Evolutionary conservation across 352 stramenopile genomes (phyloP), one percentile per base, ranked within the genome.

Genomic region (Phytophthora citrophthora): DNA sequence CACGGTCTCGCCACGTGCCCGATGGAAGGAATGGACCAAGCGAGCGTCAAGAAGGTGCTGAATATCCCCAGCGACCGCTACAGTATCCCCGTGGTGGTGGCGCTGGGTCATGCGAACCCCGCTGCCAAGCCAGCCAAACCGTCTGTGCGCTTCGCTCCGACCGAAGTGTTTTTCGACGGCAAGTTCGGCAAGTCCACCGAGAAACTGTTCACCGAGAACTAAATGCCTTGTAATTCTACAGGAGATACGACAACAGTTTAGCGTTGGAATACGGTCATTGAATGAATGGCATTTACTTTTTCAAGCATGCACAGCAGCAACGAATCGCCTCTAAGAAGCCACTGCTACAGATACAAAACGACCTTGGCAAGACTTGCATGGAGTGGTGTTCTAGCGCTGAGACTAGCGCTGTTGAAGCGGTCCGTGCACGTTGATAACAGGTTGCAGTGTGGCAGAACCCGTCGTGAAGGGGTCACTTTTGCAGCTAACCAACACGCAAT

Each of bases 1-100:
- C 75, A 89, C 46, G 80, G 80, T 0, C 60, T 94, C 13, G 69
- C 62, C 31, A 91, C 81, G 12, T 88, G 81, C 34, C 66, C 76
- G 1, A 93, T 92, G 80, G 86, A 93, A 59, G 83, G 83, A 18
- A 83, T 88, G 44, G 72, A 88, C 27, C 74, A 92, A 54, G 54
- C 50, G 13, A 58, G 68, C 5, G 39, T 92, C 34, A 74, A 74
- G 12, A 60, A 76, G 48, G 69, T 70, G 26, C 69, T 94, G 4
- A 74, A 90, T 26, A 86, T 94, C 32, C 83, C 80, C 0, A 10
- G 29, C 29, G 81, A 92, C 32, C 84, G 84, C 27, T 91, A 90
- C 68, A 72, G 69, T 26, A 68, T 93, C 23, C 77, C 86, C 0
- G 74, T 94, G 6, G 72, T 93, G 47, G 64, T 92, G 31, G 62